A percentile compares a stretch with the other conserved stretches of the same genome.
These are phyloP conservation scores for Crithidia fasciculata DNA, from an alignment of 208 protist species.

Conservation along the genomic window DNA sequence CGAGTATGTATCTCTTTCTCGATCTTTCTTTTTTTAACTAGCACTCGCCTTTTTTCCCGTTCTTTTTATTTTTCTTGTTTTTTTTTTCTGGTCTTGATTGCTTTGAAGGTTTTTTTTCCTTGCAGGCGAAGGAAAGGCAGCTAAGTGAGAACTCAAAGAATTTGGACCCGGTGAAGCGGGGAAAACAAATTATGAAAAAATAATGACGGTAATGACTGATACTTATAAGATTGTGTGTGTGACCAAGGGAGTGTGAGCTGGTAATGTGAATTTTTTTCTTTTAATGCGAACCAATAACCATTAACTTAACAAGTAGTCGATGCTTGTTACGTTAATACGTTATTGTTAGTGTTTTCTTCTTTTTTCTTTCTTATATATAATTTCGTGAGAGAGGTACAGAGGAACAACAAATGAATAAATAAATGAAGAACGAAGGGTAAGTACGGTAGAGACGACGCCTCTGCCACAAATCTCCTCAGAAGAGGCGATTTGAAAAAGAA, in stretches of 20 bases:
- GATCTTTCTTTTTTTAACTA: constrained; percentile 2
- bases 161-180: neutral
- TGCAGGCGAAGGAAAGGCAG: neutral
- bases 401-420: constrained; percentile 1
- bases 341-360: neutral
- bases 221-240: constrained; percentile 23
- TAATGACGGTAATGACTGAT: constrained; percentile 22
- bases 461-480: neutral
- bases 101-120: neutral
- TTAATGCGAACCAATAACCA: neutral
- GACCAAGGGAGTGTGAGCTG: neutral
- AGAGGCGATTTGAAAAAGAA: constrained; percentile 12
- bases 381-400: neutral
- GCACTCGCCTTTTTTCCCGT: neutral
- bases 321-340: too few relatives aligned
- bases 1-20: neutral
- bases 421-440: constrained; percentile 23
- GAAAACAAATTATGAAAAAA: neutral
- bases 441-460: constrained; percentile 5
- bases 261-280: too few relatives aligned
- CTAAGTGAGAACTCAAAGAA: constrained; percentile 25
- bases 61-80: constrained; percentile 7
- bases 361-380: constrained; percentile 21
- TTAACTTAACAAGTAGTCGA: neutral
- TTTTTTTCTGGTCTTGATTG: neutral